Evolutionary conservation across 2,329 filamentous ascomycete genomes (phyloP), one percentile per base, ranked within the genome.

Genomic region (Paradendryphiella salina): DNA sequence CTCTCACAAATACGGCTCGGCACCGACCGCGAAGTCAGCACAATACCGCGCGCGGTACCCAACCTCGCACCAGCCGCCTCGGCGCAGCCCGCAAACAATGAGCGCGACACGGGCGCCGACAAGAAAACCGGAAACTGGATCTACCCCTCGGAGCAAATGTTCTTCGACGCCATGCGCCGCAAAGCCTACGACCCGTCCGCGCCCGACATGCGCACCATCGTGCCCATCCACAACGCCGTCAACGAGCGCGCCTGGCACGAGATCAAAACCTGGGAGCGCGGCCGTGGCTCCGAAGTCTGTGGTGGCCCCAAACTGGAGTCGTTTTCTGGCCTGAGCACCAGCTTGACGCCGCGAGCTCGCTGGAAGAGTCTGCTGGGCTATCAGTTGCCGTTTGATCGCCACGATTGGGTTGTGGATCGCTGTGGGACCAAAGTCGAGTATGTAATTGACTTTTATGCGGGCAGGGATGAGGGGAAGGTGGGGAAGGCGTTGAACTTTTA

Each of bases 191-290:
- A 85, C 54, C 86, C 83, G 23, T 77, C 80, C 11, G 84, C 83
- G 0, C 78, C 81, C 5, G 91, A 96, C 74, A 96, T 96, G 87
- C 86, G 84, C 66, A 89, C 89, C 28, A 92, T 97, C 28, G 92
- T 97, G 46, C 94, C 91, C 2, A 97, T 97, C 65, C 94, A 99
- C 77, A 99, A 99, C 72, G 94, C 94, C 36, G 94, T 99, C 56
- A 99, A 99, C 75, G 94, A 99, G 81, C 82, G 90, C 34, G 94
- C 94, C 0, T 99, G 94, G 94, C 80, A 84, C 56, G 89, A 97
- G 76, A 97, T 99, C 60, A 84, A 89, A 63, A 78, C 83, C 36
- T 99, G 94, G 94, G 94, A 99, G 76, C 80, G 78, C 35, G 87
- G 86, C 0, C 61, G 77, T 75, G 73, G 82, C 50, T 73, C 77